Conservation (phyloP, 805 yeast species). For the Candida qinlingensis region DNA sequence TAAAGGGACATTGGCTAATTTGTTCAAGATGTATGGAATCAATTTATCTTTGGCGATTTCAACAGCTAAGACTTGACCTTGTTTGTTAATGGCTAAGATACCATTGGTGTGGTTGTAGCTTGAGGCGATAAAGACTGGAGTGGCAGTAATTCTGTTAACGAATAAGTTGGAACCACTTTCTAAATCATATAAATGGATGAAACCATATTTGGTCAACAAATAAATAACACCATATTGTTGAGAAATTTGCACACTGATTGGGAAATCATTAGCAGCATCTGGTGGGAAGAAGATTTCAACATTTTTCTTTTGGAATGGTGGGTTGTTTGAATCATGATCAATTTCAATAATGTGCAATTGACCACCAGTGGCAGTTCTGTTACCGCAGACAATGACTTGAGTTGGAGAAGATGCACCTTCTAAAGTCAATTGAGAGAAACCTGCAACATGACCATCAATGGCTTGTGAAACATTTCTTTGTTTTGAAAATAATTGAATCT, state of each 20-base stretch:
- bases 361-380: conserved; percentile 72
- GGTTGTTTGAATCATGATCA: conserved; percentile 79
- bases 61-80: conserved; percentile 92
- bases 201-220: conserved; percentile 91
- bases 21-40: conserved; percentile 83
- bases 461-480: conserved; percentile 92
- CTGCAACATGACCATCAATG: conserved; percentile 95
- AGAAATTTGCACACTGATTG: conserved; percentile 84
- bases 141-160: conserved; percentile 94
- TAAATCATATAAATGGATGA: conserved; percentile 90
- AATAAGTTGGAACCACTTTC: conserved; percentile 90
- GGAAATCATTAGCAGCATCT: conserved; percentile 94
- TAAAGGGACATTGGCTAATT: conserved; percentile 77
- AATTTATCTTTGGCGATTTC: conserved; percentile 80
- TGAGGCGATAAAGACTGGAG: conserved; percentile 88
- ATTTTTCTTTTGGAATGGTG: conserved; percentile 87
- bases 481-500: conserved; percentile 86
- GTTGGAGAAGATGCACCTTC: conserved; percentile 66
- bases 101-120: conserved; percentile 71
- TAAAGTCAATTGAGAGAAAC: conserved; percentile 71
- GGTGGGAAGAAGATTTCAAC: conserved; percentile 96
- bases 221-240: conserved; percentile 82
- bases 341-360: conserved; percentile 91
- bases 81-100: conserved; percentile 86
- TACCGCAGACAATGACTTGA: conserved; percentile 89